These are phyloP conservation scores for Penicillium sp. DNA, from an alignment of 2,329 filamentous ascomycete genomes.

Conservation along the genomic window DNA sequence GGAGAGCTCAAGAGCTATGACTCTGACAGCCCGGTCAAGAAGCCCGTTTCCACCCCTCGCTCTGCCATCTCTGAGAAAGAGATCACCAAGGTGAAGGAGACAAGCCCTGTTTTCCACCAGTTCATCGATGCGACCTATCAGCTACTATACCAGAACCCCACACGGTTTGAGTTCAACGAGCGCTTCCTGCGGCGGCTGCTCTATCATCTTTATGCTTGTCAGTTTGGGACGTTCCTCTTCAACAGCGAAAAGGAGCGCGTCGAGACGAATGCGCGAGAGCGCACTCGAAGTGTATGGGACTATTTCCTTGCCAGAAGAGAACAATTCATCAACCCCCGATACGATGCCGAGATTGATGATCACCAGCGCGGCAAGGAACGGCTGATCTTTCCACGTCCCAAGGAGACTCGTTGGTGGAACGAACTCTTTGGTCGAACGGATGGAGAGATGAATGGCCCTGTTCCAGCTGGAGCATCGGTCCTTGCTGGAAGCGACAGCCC, in stretches of 20 bases:
- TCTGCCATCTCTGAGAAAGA: conserved; percentile 53
- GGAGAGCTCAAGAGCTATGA: conserved; percentile 50
- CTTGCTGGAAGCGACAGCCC: conserved; percentile 27
- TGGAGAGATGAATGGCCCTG: conserved; percentile 81
- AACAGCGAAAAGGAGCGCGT: conserved; percentile 87
- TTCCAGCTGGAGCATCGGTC: conserved; percentile 50
- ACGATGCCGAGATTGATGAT: conserved; percentile 71
- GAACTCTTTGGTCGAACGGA: conserved; percentile 81
- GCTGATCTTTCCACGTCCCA: conserved; percentile 71
- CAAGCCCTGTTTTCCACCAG: conserved; percentile 94
- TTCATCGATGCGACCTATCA: conserved; percentile 95
- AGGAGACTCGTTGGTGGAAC: conserved; percentile 89
- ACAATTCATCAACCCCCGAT: conserved; percentile 79
- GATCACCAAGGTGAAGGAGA: conserved; percentile 75
- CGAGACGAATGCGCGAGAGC: conserved; percentile 63
- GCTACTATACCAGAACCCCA: conserved; percentile 76
- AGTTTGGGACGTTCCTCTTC: conserved; percentile 94
- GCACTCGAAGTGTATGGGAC: conserved; percentile 87
- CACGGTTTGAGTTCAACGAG: conserved; percentile 93
- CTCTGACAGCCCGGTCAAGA: conserved; percentile 41
- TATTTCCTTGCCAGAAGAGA: conserved; percentile 79
- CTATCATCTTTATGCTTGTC: conserved; percentile 92
- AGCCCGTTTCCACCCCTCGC: conserved; percentile 30
- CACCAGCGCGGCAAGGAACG: conserved; percentile 73
- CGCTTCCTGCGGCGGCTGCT: conserved; percentile 82